Percentiles rank a stretch among this genome's conserved stretches.
phyloP scores from a whole-genome alignment of 352 stramenopile species.

The Phytopythium aichiense region DNA sequence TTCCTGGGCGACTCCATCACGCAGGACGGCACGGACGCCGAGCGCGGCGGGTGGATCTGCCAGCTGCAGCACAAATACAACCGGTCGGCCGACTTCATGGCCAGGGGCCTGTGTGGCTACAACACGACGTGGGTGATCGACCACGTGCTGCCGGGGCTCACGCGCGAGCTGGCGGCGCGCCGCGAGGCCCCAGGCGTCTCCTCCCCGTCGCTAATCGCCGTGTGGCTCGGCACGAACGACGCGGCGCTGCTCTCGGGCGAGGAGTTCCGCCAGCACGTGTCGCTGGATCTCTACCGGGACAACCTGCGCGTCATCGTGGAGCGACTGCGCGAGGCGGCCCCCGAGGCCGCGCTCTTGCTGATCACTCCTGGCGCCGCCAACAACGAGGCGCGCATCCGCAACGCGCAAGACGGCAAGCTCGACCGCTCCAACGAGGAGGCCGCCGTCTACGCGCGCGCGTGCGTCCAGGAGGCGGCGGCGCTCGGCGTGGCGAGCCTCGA shows the following conservation, averaged over 20 bases:
- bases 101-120: constrained; percentile 52
- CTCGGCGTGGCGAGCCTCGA: constrained; percentile 15
- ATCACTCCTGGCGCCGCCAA: constrained; percentile 28
- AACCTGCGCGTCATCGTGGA: constrained; percentile 39
- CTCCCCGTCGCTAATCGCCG: constrained; percentile 28
- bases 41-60: constrained; percentile 30
- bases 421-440: constrained; percentile 29
- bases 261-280: constrained; percentile 34
- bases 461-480: constrained; percentile 14
- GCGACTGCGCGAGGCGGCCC: constrained; percentile 18
- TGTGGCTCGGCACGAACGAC: constrained; percentile 68
- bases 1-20: constrained; percentile 37
- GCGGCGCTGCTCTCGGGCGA: constrained; percentile 33
- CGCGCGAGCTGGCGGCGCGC: constrained; percentile 18
- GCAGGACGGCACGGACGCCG: constrained; percentile 31
- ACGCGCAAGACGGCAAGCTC: constrained; percentile 15
- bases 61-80: constrained; percentile 43
- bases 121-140: constrained; percentile 35
- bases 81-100: constrained; percentile 46
- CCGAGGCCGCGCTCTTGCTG: constrained; percentile 16
- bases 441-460: constrained; percentile 20
- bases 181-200: constrained; percentile 7
- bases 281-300: constrained; percentile 30
- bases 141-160: constrained; percentile 23
- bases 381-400: constrained; percentile 13